Evolutionary conservation across 2,329 filamentous ascomycete genomes (phyloP).

Genomic region (Xylariales sp.): DNA sequence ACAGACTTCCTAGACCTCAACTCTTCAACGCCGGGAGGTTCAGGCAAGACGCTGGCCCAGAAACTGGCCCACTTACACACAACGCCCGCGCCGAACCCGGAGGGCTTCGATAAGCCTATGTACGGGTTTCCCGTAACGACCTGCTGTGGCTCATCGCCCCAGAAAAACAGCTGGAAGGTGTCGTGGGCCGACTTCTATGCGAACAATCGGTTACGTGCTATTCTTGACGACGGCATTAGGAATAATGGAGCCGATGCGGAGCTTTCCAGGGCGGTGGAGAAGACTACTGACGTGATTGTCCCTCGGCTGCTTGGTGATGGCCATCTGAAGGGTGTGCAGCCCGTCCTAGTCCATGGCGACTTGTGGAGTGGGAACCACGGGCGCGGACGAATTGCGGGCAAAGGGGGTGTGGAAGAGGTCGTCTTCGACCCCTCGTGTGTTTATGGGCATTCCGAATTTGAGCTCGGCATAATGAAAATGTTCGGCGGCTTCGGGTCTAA

Average conservation of each 20-base stretch:
- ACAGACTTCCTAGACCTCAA: slow-evolving; percentile 84
- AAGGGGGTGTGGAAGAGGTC: slow-evolving; percentile 72
- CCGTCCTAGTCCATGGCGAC: slow-evolving; percentile 89
- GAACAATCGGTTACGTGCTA: slow-evolving; percentile 75
- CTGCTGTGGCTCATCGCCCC: slow-evolving; percentile 85
- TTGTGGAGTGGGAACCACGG: slow-evolving; percentile 92
- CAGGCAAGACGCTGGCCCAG: slow-evolving; percentile 71
- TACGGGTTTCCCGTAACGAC: slow-evolving; percentile 90
- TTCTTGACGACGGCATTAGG: slow-evolving; percentile 67
- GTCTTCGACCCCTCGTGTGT: slow-evolving; percentile 85
- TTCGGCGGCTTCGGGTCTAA: slow-evolving; percentile 83
- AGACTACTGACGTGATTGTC: slow-evolving; percentile 72
- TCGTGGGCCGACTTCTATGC: slow-evolving; percentile 91
- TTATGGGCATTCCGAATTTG: slow-evolving; percentile 90
- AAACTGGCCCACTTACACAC: slow-evolving; percentile 85
- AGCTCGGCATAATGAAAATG: slow-evolving; percentile 95
- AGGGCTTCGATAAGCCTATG: slow-evolving; percentile 67
- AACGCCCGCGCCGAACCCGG: slow-evolving; percentile 74
- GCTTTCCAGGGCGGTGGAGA: slow-evolving; percentile 72
- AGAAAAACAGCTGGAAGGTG: slow-evolving; percentile 78
- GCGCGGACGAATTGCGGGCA: slow-evolving; percentile 67
- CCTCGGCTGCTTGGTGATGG: slow-evolving; percentile 78
- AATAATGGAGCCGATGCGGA: slow-evolving; percentile 74
- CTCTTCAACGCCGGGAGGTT: slow-evolving; percentile 55
- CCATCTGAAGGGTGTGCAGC: slow-evolving; percentile 72